Conservation (phyloP, 73 alveolate species). For the Halteria grandinella region DNA sequence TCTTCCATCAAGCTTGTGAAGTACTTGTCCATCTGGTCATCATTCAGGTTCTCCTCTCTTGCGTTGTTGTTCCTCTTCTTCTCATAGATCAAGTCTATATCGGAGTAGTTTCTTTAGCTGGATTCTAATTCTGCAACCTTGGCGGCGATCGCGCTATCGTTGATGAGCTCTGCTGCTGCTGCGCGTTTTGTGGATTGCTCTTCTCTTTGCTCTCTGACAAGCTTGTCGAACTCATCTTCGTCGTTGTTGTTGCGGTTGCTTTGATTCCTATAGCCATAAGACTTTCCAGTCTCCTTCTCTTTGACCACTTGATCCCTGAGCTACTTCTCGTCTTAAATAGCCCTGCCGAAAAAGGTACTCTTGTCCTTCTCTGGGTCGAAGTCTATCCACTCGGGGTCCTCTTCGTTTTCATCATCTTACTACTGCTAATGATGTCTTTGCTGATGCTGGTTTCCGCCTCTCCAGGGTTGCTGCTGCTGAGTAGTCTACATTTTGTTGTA, state of each 20-base stretch:
- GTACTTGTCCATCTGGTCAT: conserved; percentile 24
- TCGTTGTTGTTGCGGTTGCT: neutral
- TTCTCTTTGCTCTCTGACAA: conserved; percentile 3
- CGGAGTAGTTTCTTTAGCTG: conserved; percentile 45
- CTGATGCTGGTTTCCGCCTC: neutral
- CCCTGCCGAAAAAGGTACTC: conserved; percentile 22
- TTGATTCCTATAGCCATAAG: neutral
- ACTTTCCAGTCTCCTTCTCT: conserved; percentile 15
- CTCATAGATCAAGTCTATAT: conserved; percentile 48
- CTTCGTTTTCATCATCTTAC: conserved; percentile 49
- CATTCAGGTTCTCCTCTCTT: neutral
- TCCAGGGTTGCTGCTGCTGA: neutral
- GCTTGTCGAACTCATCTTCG: conserved; percentile 30
- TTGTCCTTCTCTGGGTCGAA: conserved; percentile 36
- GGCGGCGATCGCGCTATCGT: conserved; percentile 4
- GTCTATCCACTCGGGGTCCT: conserved; percentile 56
- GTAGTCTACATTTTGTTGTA: neutral
- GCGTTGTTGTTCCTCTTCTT: conserved; percentile 11
- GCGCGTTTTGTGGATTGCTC: too few species aligned
- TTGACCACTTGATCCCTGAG: conserved; percentile 29
- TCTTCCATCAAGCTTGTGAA: conserved; percentile 10
- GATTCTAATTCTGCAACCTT: conserved; percentile 13
- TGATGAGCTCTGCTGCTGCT: too few species aligned
- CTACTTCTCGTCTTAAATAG: conserved; percentile 13
- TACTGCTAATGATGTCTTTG: conserved; percentile 6